Base-by-base conservation (phyloP, 768 basidiomycete species). In the Candolleomyces eurysporus region DNA sequence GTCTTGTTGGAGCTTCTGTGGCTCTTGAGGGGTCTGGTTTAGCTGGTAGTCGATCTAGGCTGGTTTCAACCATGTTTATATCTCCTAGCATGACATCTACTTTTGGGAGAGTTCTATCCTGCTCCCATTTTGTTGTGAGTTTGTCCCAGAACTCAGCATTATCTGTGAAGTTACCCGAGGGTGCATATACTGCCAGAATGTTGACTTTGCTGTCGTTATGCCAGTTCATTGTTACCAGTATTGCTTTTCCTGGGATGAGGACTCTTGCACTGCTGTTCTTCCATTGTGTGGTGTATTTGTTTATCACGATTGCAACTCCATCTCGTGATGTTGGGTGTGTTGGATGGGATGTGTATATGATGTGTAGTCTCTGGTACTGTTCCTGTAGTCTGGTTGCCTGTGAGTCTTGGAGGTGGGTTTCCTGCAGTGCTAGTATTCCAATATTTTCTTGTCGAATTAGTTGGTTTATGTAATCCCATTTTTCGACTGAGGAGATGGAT, bases 21-120 rank as follows among this genome's bases (percentile, higher is more conserved):
- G 70, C 60, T 0, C 10, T 11, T 1, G 49, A 13, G 0, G 60
- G 21, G 48, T 79, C 73, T 0, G 17, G 0, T 0, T 59, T 54
- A 0, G 59, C 50, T 9, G 74, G 76, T 0, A 72, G 43, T 2
- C 72, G 19, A 60, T 79, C 78, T 0, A 79, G 36, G 0, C 55
- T 7, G 6, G 72, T 70, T 56, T 82, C 78, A 0, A 75, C 73
- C 2, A 81, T 42, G 62, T 84, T 82, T 46, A 76, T 76, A 61
- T 84, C 79, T 0, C 79, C 79, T 0, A 74, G 36, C 51, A 83
- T 60, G 0, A 78, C 13, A 32, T 80, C 72, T 4, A 71, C 74
- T 49, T 56, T 64, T 11, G 60, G 61, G 17, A 51, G 32, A 7
- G 58, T 57, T 1, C 56, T 21, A 31, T 54, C 54, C 57, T 46